A percentile compares a stretch with the other conserved stretches of the same genome.
phyloP scores from a whole-genome alignment of 805 yeast species.

The Sungouiozyma intestinalis region DNA sequence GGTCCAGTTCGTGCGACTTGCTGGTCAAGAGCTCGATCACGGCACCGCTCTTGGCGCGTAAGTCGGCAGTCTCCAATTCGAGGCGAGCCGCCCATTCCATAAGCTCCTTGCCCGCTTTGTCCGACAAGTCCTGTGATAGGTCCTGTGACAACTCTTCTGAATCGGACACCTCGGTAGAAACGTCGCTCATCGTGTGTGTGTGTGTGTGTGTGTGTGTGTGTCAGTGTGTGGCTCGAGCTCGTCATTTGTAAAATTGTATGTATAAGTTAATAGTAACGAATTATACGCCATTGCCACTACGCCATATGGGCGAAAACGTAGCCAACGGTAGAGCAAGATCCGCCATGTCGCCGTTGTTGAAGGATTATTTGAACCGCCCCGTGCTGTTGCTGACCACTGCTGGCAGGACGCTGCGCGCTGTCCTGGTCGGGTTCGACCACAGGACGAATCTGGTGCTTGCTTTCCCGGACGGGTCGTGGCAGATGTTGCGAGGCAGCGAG shows the following conservation, averaged over 20 bases:
- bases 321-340: too few relatives aligned
- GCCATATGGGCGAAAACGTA: too few relatives aligned
- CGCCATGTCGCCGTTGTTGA: constrained; percentile 27
- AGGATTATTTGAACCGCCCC: constrained; percentile 30
- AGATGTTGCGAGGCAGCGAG: constrained; percentile 25
- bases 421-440: constrained; percentile 52
- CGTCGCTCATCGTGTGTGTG: background rate
- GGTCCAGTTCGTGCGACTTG: constrained; percentile 7
- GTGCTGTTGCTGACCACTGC: constrained; percentile 50
- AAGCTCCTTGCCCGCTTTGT: constrained; percentile 28
- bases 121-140: constrained; percentile 6
- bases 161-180: background rate
- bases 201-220: background rate
- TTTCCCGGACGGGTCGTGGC: constrained; percentile 43
- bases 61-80: constrained; percentile 39
- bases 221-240: background rate
- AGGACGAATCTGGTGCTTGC: constrained; percentile 43
- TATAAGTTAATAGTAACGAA: too few relatives aligned
- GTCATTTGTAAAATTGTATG: too few relatives aligned
- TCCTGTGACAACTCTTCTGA: too few relatives aligned
- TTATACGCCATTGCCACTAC: too few relatives aligned
- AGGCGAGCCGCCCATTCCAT: constrained; percentile 41
- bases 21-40: constrained; percentile 12
- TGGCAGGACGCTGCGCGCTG: constrained; percentile 42
- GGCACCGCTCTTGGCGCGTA: constrained; percentile 26